Evolutionary conservation across 495 filamentous ascomycete genomes (phyloP).

Genomic region (Penicillium argentinense): DNA sequence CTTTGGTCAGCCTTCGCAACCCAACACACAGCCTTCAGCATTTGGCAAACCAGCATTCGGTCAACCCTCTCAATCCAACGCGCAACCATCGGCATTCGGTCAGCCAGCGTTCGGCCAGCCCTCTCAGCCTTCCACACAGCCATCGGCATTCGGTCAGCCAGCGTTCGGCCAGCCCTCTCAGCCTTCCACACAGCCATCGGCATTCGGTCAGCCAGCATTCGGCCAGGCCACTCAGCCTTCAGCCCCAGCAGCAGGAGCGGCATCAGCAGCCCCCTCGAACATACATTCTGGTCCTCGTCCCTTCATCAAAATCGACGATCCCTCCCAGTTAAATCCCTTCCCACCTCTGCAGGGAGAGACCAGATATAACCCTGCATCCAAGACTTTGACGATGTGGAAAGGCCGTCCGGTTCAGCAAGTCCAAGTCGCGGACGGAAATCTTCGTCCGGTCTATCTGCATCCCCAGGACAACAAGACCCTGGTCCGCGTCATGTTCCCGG

Average conservation of each 20-base stretch:
- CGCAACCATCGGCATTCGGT: neutral
- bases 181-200: neutral
- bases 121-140: conserved; percentile 15
- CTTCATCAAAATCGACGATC: conserved; percentile 29
- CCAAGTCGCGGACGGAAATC: conserved; percentile 26
- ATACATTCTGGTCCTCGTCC: conserved; percentile 33
- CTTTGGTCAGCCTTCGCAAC: conserved; percentile 24
- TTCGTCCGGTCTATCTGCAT: conserved; percentile 48
- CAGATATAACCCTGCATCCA: conserved; percentile 33
- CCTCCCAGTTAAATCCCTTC: conserved; percentile 35
- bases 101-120: conserved; percentile 30
- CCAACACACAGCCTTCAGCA: conserved; percentile 13
- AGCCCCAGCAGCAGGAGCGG: no score
- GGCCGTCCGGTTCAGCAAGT: conserved; percentile 55
- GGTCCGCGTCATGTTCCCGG: conserved; percentile 65
- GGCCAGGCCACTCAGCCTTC: conserved; percentile 23
- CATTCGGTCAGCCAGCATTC: conserved; percentile 21
- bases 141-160: conserved; percentile 31
- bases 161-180: conserved; percentile 35
- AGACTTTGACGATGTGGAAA: conserved; percentile 50
- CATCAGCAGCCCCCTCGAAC: no score
- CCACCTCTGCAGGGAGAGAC: conserved; percentile 41
- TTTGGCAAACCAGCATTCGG: conserved; percentile 15
- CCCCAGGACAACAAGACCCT: conserved; percentile 46
- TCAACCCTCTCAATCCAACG: neutral